Conservation (phyloP, 306 rosid genomes). For the Sicyos baderoa region DNA sequence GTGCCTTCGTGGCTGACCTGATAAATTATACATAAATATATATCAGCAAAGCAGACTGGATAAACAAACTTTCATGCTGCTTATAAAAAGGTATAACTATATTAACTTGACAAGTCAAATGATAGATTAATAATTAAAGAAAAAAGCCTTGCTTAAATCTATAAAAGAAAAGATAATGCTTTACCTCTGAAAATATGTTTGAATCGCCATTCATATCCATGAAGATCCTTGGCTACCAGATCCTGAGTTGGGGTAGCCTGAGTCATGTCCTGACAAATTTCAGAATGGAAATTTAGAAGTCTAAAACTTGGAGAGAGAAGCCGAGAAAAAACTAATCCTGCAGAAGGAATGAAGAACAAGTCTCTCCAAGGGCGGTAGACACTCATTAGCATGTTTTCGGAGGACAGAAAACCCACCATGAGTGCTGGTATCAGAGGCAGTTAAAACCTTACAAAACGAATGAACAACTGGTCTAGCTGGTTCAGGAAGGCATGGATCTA, state of each 20-base stretch:
- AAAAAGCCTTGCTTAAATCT: not conserved
- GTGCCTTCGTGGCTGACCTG: slow-evolving; percentile 97
- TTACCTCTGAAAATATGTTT: slow-evolving; percentile 91
- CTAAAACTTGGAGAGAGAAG: not conserved
- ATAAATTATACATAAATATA: slow-evolving; percentile 16
- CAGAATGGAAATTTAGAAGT: not conserved
- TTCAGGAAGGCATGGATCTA: slow-evolving; percentile 47
- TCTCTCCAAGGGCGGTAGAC: slow-evolving; percentile 77
- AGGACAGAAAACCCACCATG: slow-evolving; percentile 96
- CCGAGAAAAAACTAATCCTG: not conserved
- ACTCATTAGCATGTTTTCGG: slow-evolving; percentile 86
- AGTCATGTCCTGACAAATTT: slow-evolving; percentile 57
- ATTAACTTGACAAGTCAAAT: not conserved
- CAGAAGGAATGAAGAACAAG: not conserved
- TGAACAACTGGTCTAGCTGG: slow-evolving; percentile 42
- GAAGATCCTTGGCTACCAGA: slow-evolving; percentile 84
- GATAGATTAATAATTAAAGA: not conserved
- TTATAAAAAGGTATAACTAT: not conserved
- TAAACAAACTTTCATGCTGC: not conserved
- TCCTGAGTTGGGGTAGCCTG: slow-evolving; percentile 89
- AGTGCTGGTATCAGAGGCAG: slow-evolving; percentile 94
- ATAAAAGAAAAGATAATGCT: not conserved
- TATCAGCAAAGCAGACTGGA: slow-evolving; percentile 12
- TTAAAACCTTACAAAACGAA: slow-evolving; percentile 71
- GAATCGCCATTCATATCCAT: slow-evolving; percentile 89